These are phyloP conservation scores for Elsinoe batatas DNA, from an alignment of 2,329 filamentous ascomycete species.

Conservation along the genomic window DNA sequence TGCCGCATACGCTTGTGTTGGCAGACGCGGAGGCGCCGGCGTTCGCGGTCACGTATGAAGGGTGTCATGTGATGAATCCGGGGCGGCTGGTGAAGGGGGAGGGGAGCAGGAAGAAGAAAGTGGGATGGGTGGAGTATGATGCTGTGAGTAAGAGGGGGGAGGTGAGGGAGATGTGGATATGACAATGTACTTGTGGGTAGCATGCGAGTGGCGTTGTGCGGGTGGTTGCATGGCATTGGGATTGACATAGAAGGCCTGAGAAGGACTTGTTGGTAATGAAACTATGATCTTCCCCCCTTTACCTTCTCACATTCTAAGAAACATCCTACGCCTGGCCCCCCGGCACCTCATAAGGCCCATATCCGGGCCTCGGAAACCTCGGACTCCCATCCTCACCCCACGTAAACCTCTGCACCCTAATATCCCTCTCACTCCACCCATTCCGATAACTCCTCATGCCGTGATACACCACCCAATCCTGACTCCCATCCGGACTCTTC, in stretches of 20 bases:
- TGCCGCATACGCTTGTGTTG: constrained; percentile 74
- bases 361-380: constrained; percentile 39
- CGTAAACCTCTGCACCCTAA: constrained; percentile 39
- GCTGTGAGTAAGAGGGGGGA: constrained; percentile 50
- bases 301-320: too few species aligned
- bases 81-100: constrained; percentile 58
- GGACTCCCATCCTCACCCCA: constrained; percentile 41
- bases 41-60: constrained; percentile 86
- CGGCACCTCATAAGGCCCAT: constrained; percentile 38
- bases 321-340: constrained; percentile 24
- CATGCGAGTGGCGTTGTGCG: too few species aligned
- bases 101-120: constrained; percentile 52
- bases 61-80: constrained; percentile 92
- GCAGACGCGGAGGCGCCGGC: constrained; percentile 72
- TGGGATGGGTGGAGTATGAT: constrained; percentile 83
- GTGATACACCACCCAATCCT: constrained; percentile 46
- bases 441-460: constrained; percentile 40
- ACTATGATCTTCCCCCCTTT: too few species aligned
- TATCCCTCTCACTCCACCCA: constrained; percentile 40
- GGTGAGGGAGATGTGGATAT: constrained; percentile 48
- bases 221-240: too few species aligned
- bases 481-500: constrained; percentile 37
- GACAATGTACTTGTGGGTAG: background rate
- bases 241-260: too few species aligned
- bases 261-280: background rate